Evolutionary conservation across 345 rosid genomes (phyloP).

Genomic region (Hirschfeldia incana): DNA sequence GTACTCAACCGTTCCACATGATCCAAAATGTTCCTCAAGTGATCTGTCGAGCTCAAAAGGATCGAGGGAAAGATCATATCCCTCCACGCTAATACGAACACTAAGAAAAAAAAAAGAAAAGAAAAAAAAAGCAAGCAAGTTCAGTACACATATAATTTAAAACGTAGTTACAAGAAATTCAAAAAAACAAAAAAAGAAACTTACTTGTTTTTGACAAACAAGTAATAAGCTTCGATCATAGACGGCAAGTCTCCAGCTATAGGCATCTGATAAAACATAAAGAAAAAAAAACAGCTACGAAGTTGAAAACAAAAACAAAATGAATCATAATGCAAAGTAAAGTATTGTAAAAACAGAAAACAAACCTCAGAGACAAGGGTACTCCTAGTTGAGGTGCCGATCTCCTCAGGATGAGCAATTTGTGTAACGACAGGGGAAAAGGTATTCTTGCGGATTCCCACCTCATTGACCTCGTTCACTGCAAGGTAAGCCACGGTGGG

Average conservation of each 20-base stretch:
- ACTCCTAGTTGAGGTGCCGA: background rate
- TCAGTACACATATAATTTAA: too few relatives aligned
- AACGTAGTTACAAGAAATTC: too few relatives aligned
- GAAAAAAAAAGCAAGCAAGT: too few relatives aligned
- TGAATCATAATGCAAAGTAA: too few relatives aligned
- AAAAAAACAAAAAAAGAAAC: too few relatives aligned
- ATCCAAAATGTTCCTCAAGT: background rate
- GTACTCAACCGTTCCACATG: background rate
- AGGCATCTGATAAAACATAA: background rate
- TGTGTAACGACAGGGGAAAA: background rate
- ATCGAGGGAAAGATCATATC: background rate
- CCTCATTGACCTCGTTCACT: too few relatives aligned
- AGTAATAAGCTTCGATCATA: background rate
- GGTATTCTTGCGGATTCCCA: background rate
- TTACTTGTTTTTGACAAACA: background rate
- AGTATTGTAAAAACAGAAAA: too few relatives aligned
- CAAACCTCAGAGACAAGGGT: background rate
- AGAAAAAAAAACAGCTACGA: too few relatives aligned
- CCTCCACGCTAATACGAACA: background rate
- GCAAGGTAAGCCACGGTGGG: too few relatives aligned
- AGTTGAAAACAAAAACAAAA: too few relatives aligned
- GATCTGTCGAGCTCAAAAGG: background rate
- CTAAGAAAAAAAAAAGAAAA: too few relatives aligned
- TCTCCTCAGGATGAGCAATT: background rate
- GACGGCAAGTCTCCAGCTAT: background rate